Base-by-base conservation (phyloP, 768 basidiomycete genomes). In the Hebeloma cylindrosporum region DNA sequence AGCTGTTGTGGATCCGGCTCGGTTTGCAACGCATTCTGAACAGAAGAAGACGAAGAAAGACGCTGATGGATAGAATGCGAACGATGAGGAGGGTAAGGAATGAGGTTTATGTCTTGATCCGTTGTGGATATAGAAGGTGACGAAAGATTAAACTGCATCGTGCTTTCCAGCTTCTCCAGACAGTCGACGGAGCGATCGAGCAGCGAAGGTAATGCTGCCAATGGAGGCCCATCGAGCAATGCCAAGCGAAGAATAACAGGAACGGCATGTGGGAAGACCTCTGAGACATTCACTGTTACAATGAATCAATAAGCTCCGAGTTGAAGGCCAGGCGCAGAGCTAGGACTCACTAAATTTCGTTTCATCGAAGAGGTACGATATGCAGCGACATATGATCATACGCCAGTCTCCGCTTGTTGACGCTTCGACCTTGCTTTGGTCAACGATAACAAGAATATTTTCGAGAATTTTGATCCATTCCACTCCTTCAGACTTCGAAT, bases 401-500 rank as follows among this genome's bases (percentile, higher is more conserved):
- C 75, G 72, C 86, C 85, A 88, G 59, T 81, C 78, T 1, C 80
- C 77, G 22, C 65, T 65, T 1, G 77, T 84, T 0, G 77, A 69
- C 0, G 63, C 58, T 50, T 80, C 79, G 26, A 87, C 33, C 59
- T 80, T 87, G 21, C 48, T 47, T 1, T 64, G 44, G 45, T 86
- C 75, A 2, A 69, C 69, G 1, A 79, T 60, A 17, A 75, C 60
- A 26, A 83, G 50, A 34, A 88, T 67, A 51, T 87, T 88, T 47
- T 83, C 82, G 2, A 87, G 53, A 32, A 86, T 78, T 40, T 75
- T 80, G 21, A 78, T 64, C 84, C 85, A 90, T 4, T 76, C 78
- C 9, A 83, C 55, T 7, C 66, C 64, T 48, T 82, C 77, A 0
- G 54, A 23, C 13, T 61, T 64, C n/a, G 52, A 47, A 20, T 53